A percentile compares a stretch with the other conserved stretches of the same genome.
Conservation (phyloP, 495 filamentous ascomycete species). For the Penicillium diatomitis region DNA sequence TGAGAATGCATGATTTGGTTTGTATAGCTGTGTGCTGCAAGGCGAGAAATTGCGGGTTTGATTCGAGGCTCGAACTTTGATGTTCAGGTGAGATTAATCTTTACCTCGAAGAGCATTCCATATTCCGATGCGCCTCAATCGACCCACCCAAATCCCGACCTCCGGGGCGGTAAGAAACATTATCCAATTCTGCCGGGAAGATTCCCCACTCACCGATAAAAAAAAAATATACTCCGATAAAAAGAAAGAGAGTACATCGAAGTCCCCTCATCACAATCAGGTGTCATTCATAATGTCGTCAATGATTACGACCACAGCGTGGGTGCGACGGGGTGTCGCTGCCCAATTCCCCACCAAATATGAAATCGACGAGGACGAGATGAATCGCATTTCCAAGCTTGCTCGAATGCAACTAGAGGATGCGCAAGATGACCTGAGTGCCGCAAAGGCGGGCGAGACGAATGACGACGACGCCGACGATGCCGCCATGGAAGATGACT, state of each 20-base stretch:
- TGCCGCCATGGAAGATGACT: conserved; percentile 23
- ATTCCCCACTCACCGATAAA: conserved; percentile 25
- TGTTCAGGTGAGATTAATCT: too few species aligned
- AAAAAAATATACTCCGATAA: conserved; percentile 22
- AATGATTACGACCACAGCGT: conserved; percentile 91
- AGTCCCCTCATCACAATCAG: too few species aligned
- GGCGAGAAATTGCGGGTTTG: too few species aligned
- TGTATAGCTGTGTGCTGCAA: too few species aligned
- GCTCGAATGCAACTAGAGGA: conserved; percentile 89
- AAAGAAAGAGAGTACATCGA: conserved; percentile 13
- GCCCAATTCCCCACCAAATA: conserved; percentile 86
- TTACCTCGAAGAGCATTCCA: too few species aligned
- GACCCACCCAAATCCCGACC: too few species aligned
- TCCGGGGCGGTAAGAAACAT: conserved; percentile 22
- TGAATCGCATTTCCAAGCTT: conserved; percentile 78
- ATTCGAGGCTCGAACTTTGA: too few species aligned
- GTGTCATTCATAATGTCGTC: conserved; percentile 42
- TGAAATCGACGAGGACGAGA: conserved; percentile 87
- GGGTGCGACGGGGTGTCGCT: conserved; percentile 91
- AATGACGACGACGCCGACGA: conserved; percentile 23
- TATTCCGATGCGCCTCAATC: too few species aligned
- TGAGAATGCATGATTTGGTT: conserved; percentile 76
- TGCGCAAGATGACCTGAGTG: conserved; percentile 74
- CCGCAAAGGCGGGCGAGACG: conserved; percentile 41
- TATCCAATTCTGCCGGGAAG: conserved; percentile 27